Evolutionary conservation across 768 basidiomycete species (phyloP), one percentile per base, ranked within the genome.

Genomic region (Mycena capillaripes): DNA sequence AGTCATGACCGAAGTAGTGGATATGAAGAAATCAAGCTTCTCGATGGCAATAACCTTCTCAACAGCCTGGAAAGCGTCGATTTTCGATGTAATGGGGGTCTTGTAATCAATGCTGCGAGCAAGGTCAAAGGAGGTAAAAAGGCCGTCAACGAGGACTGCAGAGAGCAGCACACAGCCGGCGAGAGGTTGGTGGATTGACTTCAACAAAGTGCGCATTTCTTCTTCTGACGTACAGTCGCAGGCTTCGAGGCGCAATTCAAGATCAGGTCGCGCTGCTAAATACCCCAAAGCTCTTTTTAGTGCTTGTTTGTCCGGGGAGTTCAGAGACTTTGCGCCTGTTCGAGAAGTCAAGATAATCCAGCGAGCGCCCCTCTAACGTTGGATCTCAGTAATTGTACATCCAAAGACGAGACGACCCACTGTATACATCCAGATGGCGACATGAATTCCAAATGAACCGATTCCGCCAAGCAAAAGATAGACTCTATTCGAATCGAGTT

Each of bases 381-480:
- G 16, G 4, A 27, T 27, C 65, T 21, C 14, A 36, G 52, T 27
- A 46, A 11, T 19, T n/a, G 3, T 19, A 30, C 19, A 60, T n/a
- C 10, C 42, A 23, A 19, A 42, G 56, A 21, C 56, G 12, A 27
- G 3, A 16, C 2, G 4, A 75, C 80, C 9, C 62, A 85, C 85
- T 77, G 82, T 62, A 70, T 86, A 86, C 82, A 87, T 82, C 80
- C 82, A 86, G 23, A 83, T 57, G 10, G 85, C 84, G 25, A 84
- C 69, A 27, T 83, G 81, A 17, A 81, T 57, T 2, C 85, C 85
- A 12, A 86, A 69, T 11, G 79, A 78, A 3, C 85, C 83, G 34
- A 85, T 80, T 12, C 84, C 85, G n/a, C 84, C 85, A 12, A 86
- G 50, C 8, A 85, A 76, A 7, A 86, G 34, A 64, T 86, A 85